Conservation (phyloP, 2,329 filamentous ascomycete species). For the Lachnellula cervina region DNA sequence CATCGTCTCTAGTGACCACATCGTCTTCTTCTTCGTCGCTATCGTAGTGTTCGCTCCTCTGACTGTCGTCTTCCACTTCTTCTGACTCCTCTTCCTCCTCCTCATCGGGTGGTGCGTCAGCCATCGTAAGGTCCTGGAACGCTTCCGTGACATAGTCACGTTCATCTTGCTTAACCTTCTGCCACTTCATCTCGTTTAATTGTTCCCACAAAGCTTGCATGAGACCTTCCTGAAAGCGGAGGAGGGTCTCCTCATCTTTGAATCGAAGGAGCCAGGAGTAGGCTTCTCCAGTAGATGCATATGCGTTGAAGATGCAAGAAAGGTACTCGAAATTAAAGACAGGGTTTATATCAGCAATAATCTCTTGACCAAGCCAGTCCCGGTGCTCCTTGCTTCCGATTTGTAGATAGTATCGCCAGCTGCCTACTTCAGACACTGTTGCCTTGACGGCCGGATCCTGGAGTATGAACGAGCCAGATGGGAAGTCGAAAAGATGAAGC, state of each 20-base stretch:
- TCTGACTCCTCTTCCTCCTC: constrained; percentile 38
- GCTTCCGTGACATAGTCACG: constrained; percentile 92
- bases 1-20: constrained; percentile 59
- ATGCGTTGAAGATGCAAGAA: constrained; percentile 99
- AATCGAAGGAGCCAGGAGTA: constrained; percentile 96
- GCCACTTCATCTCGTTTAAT: constrained; percentile 90
- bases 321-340: constrained; percentile 98
- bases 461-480: constrained; percentile 75
- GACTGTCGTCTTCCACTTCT: constrained; percentile 57
- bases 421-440: constrained; percentile 76
- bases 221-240: constrained; percentile 86
- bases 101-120: constrained; percentile 61
- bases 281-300: constrained; percentile 78
- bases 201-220: constrained; percentile 98
- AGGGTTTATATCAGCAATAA: constrained; percentile 89
- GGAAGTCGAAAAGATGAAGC: constrained; percentile 89
- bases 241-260: constrained; percentile 73
- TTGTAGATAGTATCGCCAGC: constrained; percentile 91
- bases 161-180: constrained; percentile 85
- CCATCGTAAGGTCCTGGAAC: constrained; percentile 91
- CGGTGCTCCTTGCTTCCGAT: constrained; percentile 64
- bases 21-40: constrained; percentile 78
- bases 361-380: constrained; percentile 81
- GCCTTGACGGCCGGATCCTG: constrained; percentile 72
- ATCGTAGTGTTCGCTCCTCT: constrained; percentile 69